Conservation (phyloP, 148 eudicot species). For the Rhododendron griersonianum region DNA sequence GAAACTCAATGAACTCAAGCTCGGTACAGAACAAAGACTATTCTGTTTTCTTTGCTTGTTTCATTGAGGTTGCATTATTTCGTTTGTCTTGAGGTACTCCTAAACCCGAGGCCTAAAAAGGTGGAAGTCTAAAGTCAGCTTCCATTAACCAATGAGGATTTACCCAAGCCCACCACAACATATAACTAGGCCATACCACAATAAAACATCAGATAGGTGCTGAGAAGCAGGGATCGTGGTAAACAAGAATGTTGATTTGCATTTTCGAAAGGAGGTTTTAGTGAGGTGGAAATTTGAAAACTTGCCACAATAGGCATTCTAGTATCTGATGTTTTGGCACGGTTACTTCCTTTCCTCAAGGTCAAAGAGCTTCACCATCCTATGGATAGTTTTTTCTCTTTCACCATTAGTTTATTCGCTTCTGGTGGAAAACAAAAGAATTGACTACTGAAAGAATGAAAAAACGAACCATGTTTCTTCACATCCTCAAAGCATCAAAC, state of each 20-base stretch:
- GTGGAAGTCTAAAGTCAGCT: not conserved
- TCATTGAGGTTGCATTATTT: not conserved
- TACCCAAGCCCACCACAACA: not conserved
- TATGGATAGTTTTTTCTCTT: not conserved
- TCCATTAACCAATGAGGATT: not conserved
- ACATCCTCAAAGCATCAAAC: conserved; percentile 21
- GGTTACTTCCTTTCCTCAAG: not conserved
- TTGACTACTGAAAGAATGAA: conserved; percentile 7
- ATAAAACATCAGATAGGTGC: not conserved
- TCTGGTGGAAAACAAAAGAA: not conserved
- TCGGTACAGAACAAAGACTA: not conserved
- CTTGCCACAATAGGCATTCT: conserved; percentile 12
- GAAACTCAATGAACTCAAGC: not conserved
- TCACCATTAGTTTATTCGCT: not conserved
- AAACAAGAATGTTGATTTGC: conserved; percentile 2
- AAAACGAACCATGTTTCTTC: conserved; percentile 14
- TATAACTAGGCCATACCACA: not conserved
- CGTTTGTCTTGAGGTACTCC: not conserved
- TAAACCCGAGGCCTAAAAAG: not conserved
- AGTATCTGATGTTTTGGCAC: conserved; percentile 17
- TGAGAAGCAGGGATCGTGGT: not conserved
- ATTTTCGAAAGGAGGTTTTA: not conserved
- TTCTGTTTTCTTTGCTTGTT: not conserved
- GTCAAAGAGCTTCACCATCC: not conserved
- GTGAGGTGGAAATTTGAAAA: not conserved